These are phyloP conservation scores for Tulasnella sp. DNA, from an alignment of 768 basidiomycete genomes.

Conservation along the genomic window DNA sequence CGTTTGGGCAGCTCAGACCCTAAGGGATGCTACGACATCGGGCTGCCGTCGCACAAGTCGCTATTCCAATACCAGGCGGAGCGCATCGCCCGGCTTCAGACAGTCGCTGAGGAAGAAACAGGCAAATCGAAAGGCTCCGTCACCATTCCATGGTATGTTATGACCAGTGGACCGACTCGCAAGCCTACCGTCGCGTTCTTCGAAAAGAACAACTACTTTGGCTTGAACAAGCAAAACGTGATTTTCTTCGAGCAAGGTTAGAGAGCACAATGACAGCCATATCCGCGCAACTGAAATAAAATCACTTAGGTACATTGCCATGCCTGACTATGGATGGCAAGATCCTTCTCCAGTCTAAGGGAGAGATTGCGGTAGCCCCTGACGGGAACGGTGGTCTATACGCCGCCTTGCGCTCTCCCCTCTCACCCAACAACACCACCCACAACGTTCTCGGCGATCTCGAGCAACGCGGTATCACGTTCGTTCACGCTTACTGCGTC, in stretches of 20 bases:
- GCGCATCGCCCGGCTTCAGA: conserved; percentile 76
- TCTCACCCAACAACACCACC: conserved; percentile 46
- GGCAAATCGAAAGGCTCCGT: conserved; percentile 42
- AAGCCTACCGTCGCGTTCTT: conserved; percentile 80
- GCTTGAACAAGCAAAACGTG: conserved; percentile 66
- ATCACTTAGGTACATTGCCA: conserved; percentile 73
- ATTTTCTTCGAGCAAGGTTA: conserved; percentile 94
- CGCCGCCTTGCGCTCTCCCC: conserved; percentile 74
- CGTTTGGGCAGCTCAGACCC: conserved; percentile 84
- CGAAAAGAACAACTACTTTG: conserved; percentile 63
- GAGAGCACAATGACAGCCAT: background rate
- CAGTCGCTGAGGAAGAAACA: conserved; percentile 45
- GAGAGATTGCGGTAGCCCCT: conserved; percentile 84
- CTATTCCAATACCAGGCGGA: conserved; percentile 98
- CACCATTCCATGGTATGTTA: conserved; percentile 91
- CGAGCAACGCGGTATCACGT: conserved; percentile 57
- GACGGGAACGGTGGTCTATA: conserved; percentile 98
- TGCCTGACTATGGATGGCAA: conserved; percentile 92
- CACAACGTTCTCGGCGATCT: conserved; percentile 80
- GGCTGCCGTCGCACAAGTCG: conserved; percentile 81
- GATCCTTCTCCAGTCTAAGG: conserved; percentile 70
- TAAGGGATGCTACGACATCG: conserved; percentile 98
- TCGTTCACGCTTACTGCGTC: conserved; percentile 93
- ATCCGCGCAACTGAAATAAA: background rate
- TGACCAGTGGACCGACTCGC: conserved; percentile 96